A percentile compares a stretch with the other conserved stretches of the same genome.
These are phyloP conservation scores for Agrocybe chaxingu DNA, from an alignment of 768 basidiomycete species.

Conservation along the genomic window DNA sequence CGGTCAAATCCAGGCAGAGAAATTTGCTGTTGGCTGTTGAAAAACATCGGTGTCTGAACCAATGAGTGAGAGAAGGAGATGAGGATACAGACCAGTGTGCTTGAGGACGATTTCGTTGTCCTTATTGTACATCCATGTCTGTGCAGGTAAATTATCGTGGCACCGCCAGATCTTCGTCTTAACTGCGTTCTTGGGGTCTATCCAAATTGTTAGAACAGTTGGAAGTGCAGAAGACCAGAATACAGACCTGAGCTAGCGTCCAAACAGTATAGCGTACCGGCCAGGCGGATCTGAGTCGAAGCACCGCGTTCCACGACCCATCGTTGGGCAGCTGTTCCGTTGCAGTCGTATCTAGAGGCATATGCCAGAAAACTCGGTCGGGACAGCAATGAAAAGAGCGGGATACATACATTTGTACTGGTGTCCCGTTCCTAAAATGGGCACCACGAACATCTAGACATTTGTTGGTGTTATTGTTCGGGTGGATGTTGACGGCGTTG, in stretches of 20 bases:
- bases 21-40: slow-evolving; percentile 4
- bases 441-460: slow-evolving; percentile 32
- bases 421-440: slow-evolving; percentile 26
- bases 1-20: slow-evolving; percentile 26
- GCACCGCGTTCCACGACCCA: slow-evolving; percentile 17
- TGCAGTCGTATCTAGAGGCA: slow-evolving; percentile 20
- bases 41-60: neutral
- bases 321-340: slow-evolving; percentile 18
- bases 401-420: slow-evolving; percentile 28
- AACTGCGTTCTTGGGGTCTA: slow-evolving; percentile 22
- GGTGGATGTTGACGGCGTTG: slow-evolving; percentile 18
- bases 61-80: neutral
- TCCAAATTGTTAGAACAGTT: neutral
- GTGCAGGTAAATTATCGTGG: slow-evolving; percentile 25
- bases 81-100: slow-evolving; percentile 12
- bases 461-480: slow-evolving; percentile 22
- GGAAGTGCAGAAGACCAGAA: neutral
- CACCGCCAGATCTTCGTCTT: slow-evolving; percentile 30
- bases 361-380: neutral
- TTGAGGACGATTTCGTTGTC: slow-evolving; percentile 19
- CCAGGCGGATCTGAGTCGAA: slow-evolving; percentile 14
- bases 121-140: slow-evolving; percentile 22
- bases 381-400: neutral
- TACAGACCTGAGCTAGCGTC: slow-evolving; percentile 18
- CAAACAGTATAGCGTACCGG: slow-evolving; percentile 20